Evolutionary conservation across 768 basidiomycete genomes (phyloP).

Genomic region (Pulveroboletus sp.): DNA sequence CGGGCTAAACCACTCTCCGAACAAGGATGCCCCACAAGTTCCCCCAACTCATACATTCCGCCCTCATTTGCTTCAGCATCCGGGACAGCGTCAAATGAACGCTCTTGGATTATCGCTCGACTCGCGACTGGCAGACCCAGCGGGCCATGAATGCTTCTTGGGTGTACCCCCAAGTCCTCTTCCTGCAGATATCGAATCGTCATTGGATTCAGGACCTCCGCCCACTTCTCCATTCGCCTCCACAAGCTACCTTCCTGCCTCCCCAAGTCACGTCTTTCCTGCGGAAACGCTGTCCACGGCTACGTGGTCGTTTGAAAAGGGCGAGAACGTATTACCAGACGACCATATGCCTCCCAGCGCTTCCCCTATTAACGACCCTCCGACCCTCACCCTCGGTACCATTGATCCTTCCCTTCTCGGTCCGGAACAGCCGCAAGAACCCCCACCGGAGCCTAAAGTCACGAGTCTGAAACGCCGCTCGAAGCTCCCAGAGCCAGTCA

Average conservation of each 20-base stretch:
- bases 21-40: conserved; percentile 1
- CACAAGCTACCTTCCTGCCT: background rate
- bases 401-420: conserved; percentile 32
- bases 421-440: conserved; percentile 3
- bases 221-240: background rate
- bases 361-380: background rate
- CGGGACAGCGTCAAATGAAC: background rate
- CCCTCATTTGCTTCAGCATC: conserved; percentile 5
- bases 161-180: conserved; percentile 28
- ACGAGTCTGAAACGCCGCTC: conserved; percentile 7
- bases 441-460: background rate
- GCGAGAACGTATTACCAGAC: background rate
- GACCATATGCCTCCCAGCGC: background rate
- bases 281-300: background rate
- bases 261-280: conserved; percentile 5
- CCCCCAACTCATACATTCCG: conserved; percentile 6
- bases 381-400: conserved; percentile 10
- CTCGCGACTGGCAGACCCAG: conserved; percentile 2
- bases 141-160: conserved; percentile 20
- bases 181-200: background rate
- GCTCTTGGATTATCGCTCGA: conserved; percentile 8
- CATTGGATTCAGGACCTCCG: background rate
- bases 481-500: conserved; percentile 23
- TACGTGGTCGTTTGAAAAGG: conserved; percentile 12
- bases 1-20: conserved; percentile 23